Conservation (phyloP, 805 yeast species). For the Scheffersomyces ergatensis region DNA sequence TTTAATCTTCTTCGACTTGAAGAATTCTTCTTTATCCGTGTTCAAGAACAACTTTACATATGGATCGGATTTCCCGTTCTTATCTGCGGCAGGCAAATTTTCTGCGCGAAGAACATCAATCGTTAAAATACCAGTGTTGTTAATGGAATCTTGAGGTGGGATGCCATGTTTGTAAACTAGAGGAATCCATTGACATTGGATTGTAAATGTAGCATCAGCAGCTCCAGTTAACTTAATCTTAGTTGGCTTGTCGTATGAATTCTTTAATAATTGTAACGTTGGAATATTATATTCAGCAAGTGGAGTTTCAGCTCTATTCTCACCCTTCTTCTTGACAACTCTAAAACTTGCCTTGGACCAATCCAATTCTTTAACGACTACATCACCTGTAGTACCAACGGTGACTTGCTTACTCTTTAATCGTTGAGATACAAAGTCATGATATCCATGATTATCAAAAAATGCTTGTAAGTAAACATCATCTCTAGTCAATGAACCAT, state of each 20-base stretch:
- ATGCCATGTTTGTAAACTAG: conserved; percentile 50
- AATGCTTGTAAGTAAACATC: conserved; percentile 69
- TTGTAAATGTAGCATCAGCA: conserved; percentile 49
- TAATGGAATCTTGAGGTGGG: conserved; percentile 72
- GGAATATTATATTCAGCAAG: conserved; percentile 65
- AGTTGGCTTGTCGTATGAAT: conserved; percentile 62
- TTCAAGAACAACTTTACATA: conserved; percentile 69
- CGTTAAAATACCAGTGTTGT: conserved; percentile 69
- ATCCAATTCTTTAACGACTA: conserved; percentile 71
- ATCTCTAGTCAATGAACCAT: conserved; percentile 53
- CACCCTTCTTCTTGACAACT: conserved; percentile 52
- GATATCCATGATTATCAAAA: conserved; percentile 72
- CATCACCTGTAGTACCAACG: conserved; percentile 61
- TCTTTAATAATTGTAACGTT: conserved; percentile 61
- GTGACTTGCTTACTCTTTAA: conserved; percentile 41
- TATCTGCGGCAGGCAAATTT: conserved; percentile 79
- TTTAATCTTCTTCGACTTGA: conserved; percentile 77
- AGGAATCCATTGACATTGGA: conserved; percentile 80
- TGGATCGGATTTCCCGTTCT: conserved; percentile 93
- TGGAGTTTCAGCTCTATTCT: conserved; percentile 54
- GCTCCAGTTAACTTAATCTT: conserved; percentile 54
- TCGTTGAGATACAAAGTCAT: conserved; percentile 56
- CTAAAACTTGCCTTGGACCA: conserved; percentile 67
- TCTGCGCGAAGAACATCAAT: conserved; percentile 64
- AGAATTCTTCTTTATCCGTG: conserved; percentile 54